Conservation (phyloP, 305 asterid genomes). For the Fraxinus ornus region DNA sequence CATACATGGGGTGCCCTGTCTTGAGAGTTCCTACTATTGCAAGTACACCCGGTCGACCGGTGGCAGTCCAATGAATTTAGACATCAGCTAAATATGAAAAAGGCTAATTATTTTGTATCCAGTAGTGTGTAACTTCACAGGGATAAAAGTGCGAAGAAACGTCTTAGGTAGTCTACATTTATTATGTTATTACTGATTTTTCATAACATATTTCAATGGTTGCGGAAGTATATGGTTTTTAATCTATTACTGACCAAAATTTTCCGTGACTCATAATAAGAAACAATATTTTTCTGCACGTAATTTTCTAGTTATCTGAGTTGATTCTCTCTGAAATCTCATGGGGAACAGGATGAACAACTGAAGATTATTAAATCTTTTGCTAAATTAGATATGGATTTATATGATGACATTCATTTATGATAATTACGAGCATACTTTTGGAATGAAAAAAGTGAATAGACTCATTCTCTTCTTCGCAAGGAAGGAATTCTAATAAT, state of each 20-base stretch:
- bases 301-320: not conserved
- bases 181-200: not conserved
- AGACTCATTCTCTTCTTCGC: not conserved
- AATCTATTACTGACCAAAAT: not conserved
- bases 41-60: no score
- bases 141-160: not conserved
- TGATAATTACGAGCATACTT: not conserved
- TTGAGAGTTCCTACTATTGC: no score
- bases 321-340: not conserved
- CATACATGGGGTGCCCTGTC: no score
- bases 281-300: not conserved
- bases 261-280: not conserved
- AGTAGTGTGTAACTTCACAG: not conserved
- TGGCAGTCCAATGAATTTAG: no score
- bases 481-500: not conserved
- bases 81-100: no score
- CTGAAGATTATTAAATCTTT: not conserved
- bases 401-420: not conserved
- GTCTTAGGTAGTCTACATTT: not conserved
- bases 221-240: not conserved
- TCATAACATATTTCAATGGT: not conserved
- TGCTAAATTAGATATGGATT: not conserved
- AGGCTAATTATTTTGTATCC: not conserved
- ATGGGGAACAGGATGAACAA: not conserved
- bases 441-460: not conserved